Percentiles rank a stretch among this genome's conserved stretches.
These are phyloP conservation scores for Vigna mungo DNA, from an alignment of 306 rosid species.

Conservation along the genomic window DNA sequence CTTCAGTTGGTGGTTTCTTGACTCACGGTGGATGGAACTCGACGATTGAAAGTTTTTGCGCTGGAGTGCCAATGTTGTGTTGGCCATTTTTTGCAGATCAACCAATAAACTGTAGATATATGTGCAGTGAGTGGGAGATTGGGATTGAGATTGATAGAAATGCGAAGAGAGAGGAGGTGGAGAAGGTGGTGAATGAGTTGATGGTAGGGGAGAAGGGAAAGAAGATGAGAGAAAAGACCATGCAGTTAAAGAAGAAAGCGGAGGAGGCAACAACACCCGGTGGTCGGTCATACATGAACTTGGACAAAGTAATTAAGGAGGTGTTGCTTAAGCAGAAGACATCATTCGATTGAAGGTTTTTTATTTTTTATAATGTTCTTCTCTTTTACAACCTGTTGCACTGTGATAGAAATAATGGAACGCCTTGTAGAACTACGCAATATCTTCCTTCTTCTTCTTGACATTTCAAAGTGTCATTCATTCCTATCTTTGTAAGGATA, in stretches of 20 bases:
- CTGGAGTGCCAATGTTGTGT: conserved; percentile 49
- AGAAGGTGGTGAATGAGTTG: conserved; percentile 45
- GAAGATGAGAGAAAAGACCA: conserved; percentile 37
- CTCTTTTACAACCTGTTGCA: too few species aligned
- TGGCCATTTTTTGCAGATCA: conserved; percentile 52
- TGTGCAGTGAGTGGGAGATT: conserved; percentile 42
- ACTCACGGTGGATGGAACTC: conserved; percentile 57
- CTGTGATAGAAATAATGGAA: too few species aligned
- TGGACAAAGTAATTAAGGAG: conserved; percentile 41
- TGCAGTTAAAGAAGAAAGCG: conserved; percentile 37
- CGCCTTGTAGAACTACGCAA: too few species aligned
- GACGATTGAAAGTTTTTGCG: conserved; percentile 39
- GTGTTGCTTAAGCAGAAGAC: conserved; percentile 9
- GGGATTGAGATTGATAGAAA: conserved; percentile 41
- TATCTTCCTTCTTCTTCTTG: too few species aligned
- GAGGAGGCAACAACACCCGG: conserved; percentile 38
- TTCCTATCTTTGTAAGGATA: too few species aligned
- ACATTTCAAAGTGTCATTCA: too few species aligned
- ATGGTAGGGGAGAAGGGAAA: conserved; percentile 51
- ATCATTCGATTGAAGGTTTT: background rate
- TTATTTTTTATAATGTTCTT: background rate
- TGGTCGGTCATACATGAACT: conserved; percentile 42
- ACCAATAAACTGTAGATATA: conserved; percentile 26
- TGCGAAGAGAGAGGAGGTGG: conserved; percentile 49
- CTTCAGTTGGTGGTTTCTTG: conserved; percentile 39